phyloP scores from a whole-genome alignment of 2,329 filamentous ascomycete species.

The Penicillium sp. region DNA sequence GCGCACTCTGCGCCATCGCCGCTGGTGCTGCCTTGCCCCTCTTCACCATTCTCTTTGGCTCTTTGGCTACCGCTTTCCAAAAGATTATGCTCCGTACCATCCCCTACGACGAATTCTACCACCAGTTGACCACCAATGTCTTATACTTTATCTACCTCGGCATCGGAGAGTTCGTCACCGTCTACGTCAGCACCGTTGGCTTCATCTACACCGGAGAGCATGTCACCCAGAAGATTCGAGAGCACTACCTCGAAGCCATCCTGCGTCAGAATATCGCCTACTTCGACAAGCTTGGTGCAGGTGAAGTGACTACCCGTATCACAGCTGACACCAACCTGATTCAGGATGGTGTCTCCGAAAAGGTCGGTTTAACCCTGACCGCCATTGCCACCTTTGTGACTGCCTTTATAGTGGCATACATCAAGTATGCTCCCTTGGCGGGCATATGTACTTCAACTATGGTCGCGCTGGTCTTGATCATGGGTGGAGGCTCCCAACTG shows the following conservation, averaged over 20 bases:
- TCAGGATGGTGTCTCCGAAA: slow-evolving; percentile 90
- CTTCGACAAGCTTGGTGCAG: slow-evolving; percentile 88
- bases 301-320: slow-evolving; percentile 91
- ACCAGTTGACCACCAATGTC: slow-evolving; percentile 61
- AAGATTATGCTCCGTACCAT: slow-evolving; percentile 55
- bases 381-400: slow-evolving; percentile 80
- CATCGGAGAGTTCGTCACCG: slow-evolving; percentile 73
- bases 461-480: slow-evolving; percentile 72
- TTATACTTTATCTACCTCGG: slow-evolving; percentile 85
- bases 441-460: slow-evolving; percentile 82
- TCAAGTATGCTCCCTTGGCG: slow-evolving; percentile 90
- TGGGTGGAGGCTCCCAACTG: slow-evolving; percentile 70
- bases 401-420: slow-evolving; percentile 85
- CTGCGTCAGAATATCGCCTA: slow-evolving; percentile 87
- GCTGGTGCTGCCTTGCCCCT: slow-evolving; percentile 73
- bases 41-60: slow-evolving; percentile 77
- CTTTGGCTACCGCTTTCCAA: slow-evolving; percentile 70
- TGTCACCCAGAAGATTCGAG: slow-evolving; percentile 73
- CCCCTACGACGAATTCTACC: slow-evolving; percentile 56
- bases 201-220: slow-evolving; percentile 88
- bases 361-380: slow-evolving; percentile 73
- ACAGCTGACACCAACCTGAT: slow-evolving; percentile 92
- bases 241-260: slow-evolving; percentile 79
- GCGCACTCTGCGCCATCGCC: slow-evolving; percentile 63
- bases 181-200: slow-evolving; percentile 77